Evolutionary conservation across 805 yeast genomes (phyloP).

Genomic region (Saturnispora quitensis): DNA sequence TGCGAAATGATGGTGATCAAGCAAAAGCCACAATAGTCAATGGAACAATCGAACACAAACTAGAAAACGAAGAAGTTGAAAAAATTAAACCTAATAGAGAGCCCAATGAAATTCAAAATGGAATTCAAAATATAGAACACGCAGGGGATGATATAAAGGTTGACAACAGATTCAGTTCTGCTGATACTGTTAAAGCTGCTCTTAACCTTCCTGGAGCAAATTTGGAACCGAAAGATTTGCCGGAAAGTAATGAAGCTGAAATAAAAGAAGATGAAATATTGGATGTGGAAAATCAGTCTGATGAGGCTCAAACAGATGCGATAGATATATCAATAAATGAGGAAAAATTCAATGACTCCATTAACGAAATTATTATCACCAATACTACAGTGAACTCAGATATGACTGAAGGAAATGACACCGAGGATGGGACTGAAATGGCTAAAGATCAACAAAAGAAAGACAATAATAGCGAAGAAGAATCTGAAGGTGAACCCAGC

Average conservation of each 20-base stretch:
- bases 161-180: no score
- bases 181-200: no score
- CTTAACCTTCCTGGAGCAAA: background rate
- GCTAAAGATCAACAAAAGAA: background rate
- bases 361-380: slow-evolving; percentile 2
- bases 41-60: background rate
- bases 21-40: background rate
- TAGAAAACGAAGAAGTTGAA: background rate
- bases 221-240: background rate
- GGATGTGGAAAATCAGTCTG: no score
- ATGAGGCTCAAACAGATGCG: background rate
- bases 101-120: no score
- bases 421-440: background rate
- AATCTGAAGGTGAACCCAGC: slow-evolving; percentile 4
- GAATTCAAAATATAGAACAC: no score
- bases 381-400: slow-evolving; percentile 4
- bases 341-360: background rate
- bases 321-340: background rate
- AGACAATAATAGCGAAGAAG: background rate
- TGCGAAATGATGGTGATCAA: background rate
- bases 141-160: no score
- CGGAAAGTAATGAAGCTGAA: background rate
- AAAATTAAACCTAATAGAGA: no score
- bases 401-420: background rate
- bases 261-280: background rate